Base-by-base conservation (phyloP, 2,329 filamentous ascomycete genomes). In the Paraphaeosphaeria minitans region DNA sequence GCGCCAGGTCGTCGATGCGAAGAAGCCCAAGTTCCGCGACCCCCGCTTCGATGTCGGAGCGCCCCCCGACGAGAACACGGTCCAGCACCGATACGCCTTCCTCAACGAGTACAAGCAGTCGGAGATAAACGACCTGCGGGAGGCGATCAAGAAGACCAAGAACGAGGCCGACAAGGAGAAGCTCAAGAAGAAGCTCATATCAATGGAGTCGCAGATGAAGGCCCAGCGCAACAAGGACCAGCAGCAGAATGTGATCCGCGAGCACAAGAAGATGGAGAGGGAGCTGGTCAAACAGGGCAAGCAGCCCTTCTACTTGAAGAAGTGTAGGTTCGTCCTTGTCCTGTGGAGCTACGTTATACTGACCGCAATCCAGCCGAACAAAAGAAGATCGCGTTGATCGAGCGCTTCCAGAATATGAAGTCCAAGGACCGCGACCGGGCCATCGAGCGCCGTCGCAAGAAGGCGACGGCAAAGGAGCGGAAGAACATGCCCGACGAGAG, bases 261-360 rank as follows among this genome's bases (percentile, higher is more conserved):
- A 90, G 76, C 93, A 98, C 79, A 86, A 90, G 71, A 85, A 85
- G 79, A 84, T 88, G 75, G 95, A 99, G 82, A 93, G 92, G 80
- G 90, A 93, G 75, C 80, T 91, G 60, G 88, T 98, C 53, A 87
- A 87, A 69, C 86, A 96, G 80, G 95, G 95, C 61, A 97, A 97
- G 86, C 87, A 85, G 74, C 94, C 95, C 0, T 99, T 93, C 80
- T 98, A 92, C 78, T 81, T 98, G 69, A 99, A 99, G 86, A 89
- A 89, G 81, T 81, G 82, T 79, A 73, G 54, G 72, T 70, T 55
- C 14, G 12, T 41, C 33, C 14, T 41, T 7, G 22, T 9, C 10
- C 22, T 22, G 10, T 46, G n/a, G 10, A 39, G 12, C 37, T 19
- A 46, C 22, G 14, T 6, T 19, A 41, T 61, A 53, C 72, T 74